These are phyloP conservation scores for Plenodomus biglobosus DNA, from an alignment of 2,329 filamentous ascomycete genomes.

Conservation along the genomic window DNA sequence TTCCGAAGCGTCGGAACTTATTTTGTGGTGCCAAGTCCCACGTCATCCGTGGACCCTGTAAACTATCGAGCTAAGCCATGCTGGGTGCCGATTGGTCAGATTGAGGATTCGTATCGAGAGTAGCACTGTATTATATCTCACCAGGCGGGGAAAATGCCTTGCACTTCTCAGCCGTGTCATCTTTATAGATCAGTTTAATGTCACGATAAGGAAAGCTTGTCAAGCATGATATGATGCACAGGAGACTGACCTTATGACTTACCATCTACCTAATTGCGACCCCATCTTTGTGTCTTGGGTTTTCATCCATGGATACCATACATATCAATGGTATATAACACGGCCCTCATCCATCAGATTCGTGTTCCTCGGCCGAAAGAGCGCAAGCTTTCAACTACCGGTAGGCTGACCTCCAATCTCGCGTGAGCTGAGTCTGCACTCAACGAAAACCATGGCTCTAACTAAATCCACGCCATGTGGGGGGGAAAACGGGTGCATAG, in stretches of 20 bases:
- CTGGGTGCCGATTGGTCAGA: too few species aligned
- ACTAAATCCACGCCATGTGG: not conserved
- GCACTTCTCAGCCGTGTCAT: too few species aligned
- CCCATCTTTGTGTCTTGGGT: too few species aligned
- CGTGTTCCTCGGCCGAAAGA: not conserved
- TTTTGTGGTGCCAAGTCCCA: conserved; percentile 16
- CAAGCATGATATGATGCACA: too few species aligned
- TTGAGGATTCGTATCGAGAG: too few species aligned
- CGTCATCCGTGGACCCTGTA: conserved; percentile 8
- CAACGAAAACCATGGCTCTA: not conserved
- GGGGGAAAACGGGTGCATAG: not conserved
- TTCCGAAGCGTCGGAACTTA: conserved; percentile 14
- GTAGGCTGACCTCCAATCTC: not conserved
- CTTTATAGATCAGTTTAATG: too few species aligned
- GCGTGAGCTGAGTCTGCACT: not conserved
- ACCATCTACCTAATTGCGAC: too few species aligned
- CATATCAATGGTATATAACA: not conserved
- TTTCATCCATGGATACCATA: not conserved
- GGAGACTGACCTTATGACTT: too few species aligned
- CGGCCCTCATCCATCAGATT: not conserved
- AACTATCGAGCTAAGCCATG: not conserved
- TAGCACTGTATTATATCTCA: too few species aligned
- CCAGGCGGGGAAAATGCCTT: too few species aligned
- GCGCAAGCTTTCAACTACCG: too few species aligned
- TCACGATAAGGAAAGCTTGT: too few species aligned